A percentile compares a stretch with the other conserved stretches of the same genome.
Conservation (phyloP, 495 filamentous ascomycete genomes). For the Evernia prunastri region DNA sequence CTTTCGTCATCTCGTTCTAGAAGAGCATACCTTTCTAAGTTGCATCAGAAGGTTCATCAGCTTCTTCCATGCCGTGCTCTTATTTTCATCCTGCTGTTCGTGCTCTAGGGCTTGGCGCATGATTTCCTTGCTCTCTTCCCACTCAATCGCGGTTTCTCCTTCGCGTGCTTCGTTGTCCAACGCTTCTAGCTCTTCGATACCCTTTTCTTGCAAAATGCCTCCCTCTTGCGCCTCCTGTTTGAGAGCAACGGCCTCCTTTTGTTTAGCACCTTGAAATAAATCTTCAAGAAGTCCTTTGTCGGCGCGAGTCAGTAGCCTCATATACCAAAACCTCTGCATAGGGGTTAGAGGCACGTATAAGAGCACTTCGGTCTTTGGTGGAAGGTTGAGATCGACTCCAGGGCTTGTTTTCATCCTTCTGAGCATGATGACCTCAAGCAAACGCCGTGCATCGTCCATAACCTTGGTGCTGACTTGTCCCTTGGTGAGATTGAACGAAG, state of each 20-base stretch:
- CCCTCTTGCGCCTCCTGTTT: constrained; percentile 27
- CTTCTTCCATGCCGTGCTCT: constrained; percentile 43
- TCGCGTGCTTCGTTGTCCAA: constrained; percentile 20
- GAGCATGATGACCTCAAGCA: constrained; percentile 58
- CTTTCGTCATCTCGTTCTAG: neutral
- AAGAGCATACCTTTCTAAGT: constrained; percentile 41
- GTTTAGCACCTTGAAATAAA: constrained; percentile 42
- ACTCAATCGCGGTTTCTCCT: constrained; percentile 27
- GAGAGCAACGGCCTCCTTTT: constrained; percentile 41
- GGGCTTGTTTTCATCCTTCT: constrained; percentile 56
- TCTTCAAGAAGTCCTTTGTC: constrained; percentile 49
- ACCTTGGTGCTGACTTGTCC: constrained; percentile 50
- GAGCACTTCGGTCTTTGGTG: constrained; percentile 52
- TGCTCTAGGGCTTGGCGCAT: constrained; percentile 41
- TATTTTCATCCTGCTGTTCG: constrained; percentile 32
- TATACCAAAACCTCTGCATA: constrained; percentile 58
- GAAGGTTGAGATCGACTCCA: constrained; percentile 52
- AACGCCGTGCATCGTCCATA: constrained; percentile 45
- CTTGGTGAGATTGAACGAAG: constrained; percentile 51
- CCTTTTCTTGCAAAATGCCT: constrained; percentile 26
- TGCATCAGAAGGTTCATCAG: constrained; percentile 62
- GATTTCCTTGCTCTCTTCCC: constrained; percentile 43
- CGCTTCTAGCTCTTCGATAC: constrained; percentile 24
- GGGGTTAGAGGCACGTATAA: constrained; percentile 56
- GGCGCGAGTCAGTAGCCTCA: constrained; percentile 50